Evolutionary conservation across 73 alveolate genomes (phyloP).

Genomic region (Paramecium octaurelia): DNA sequence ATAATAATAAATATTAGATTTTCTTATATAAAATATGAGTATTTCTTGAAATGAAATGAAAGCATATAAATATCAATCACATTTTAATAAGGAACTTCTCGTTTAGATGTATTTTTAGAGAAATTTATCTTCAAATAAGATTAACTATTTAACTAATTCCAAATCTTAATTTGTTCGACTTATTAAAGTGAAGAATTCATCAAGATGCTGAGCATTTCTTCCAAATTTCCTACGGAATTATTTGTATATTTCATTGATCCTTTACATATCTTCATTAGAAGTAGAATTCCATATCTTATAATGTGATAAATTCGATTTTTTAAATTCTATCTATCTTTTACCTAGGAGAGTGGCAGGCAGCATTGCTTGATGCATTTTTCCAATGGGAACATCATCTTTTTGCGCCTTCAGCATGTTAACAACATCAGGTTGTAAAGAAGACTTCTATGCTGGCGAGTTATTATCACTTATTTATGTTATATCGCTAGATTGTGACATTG

Average conservation of each 20-base stretch:
- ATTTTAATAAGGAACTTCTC: constrained; percentile 5
- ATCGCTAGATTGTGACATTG: not conserved
- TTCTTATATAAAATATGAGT: not conserved
- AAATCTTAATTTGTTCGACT: constrained; percentile 1
- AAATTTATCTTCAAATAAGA: constrained; percentile 14
- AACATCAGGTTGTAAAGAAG: not conserved
- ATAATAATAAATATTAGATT: not conserved
- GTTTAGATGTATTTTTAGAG: not conserved
- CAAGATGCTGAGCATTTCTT: not conserved
- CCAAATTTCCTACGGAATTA: constrained; percentile 11
- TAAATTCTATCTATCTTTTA: not conserved
- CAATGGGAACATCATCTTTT: not conserved
- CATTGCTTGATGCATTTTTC: not conserved
- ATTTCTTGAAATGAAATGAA: not conserved
- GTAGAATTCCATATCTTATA: constrained; percentile 1
- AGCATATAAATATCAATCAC: not conserved
- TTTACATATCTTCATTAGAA: not conserved
- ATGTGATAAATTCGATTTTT: not conserved
- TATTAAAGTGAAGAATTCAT: constrained; percentile 18
- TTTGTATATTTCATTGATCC: not conserved
- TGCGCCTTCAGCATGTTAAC: not conserved
- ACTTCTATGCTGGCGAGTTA: not conserved
- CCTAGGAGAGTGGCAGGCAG: not conserved
- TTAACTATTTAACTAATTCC: not conserved
- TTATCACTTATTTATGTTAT: constrained; percentile 5